These are phyloP conservation scores for Diaporthe sp. DNA, from an alignment of 2,329 filamentous ascomycete species.

Conservation along the genomic window DNA sequence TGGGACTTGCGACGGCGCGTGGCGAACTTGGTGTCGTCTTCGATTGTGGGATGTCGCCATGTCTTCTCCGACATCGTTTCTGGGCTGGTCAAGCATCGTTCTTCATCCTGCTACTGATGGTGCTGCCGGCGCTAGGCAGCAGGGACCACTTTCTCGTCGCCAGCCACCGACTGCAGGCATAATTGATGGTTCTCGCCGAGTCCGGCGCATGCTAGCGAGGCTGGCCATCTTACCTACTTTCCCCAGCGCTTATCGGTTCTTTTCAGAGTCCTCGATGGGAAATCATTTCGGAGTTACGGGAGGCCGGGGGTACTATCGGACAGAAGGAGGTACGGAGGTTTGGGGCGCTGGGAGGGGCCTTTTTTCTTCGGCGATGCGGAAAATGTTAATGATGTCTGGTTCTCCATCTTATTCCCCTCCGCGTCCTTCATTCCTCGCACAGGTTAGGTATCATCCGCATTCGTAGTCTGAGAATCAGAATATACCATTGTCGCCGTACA, in stretches of 20 bases:
- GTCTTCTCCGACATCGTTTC: not conserved
- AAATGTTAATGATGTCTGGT: not conserved
- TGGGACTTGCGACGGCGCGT: not conserved
- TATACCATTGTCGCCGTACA: not conserved
- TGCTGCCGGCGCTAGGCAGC: not conserved
- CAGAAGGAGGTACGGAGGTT: not conserved
- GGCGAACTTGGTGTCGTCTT: not conserved
- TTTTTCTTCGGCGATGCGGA: not conserved
- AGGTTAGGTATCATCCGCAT: not conserved
- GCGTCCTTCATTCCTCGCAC: not conserved
- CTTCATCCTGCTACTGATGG: not conserved
- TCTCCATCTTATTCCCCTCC: not conserved
- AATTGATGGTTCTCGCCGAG: not conserved
- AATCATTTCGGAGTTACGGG: not conserved
- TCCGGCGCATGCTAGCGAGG: not conserved
- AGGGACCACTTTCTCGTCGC: no score
- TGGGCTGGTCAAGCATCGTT: not conserved
- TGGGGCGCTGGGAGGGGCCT: not conserved
- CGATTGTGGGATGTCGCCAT: no score
- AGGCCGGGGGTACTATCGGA: not conserved
- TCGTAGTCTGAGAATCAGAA: not conserved
- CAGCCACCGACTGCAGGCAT: not conserved
- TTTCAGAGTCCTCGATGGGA: not conserved
- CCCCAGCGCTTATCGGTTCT: not conserved
- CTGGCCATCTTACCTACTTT: not conserved